Base-by-base conservation (phyloP, 331 rosid species). In the Ulmus americana region DNA sequence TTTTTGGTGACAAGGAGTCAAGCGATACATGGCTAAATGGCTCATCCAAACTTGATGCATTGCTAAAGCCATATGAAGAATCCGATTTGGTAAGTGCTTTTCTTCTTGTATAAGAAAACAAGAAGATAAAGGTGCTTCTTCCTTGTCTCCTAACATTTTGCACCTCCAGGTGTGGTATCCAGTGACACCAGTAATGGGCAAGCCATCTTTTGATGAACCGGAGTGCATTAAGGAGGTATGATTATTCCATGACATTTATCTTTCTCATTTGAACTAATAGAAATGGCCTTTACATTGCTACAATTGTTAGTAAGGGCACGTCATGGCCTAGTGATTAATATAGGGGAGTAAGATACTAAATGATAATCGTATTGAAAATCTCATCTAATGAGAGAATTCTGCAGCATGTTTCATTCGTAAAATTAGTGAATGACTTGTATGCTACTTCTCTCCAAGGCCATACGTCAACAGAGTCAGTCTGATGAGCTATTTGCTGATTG, bases 171-270 rank as follows among this genome's bases (percentile, higher is more conserved):
- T 66, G 3, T 85, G 97, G 98, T 79, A 89, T 68, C 98, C 98
- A 7, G 97, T 89, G 50, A 83, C 95, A 47, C 74, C 90, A 62
- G 83, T 84, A 48, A 83, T 92, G 95, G 95, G 94, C n/a, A 88
- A 91, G 78, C 40, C 85, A 8, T 82, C 98, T 55, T 87, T 85
- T 79, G 84, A 87, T 64, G 98, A 90, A 14, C 95, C 86, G 20
- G 95, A 89, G 69, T 89, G 98, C 79, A 79, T 85, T 69, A 75
- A 80, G 70, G 88, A 92, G 98, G 97, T 92, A 65, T 40, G 74
- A 13, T 41, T 55, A 14, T 49, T 57, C 42, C 62, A 68, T 68
- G 15, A 7, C 20, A 51, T 68, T 70, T 39, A 46, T 70, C 42
- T 47, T 48, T 11, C 52, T 61, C 40, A 47, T 39, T 72, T 76